Evolutionary conservation across 306 rosid species (phyloP).

Genomic region (Pueraria montana): DNA sequence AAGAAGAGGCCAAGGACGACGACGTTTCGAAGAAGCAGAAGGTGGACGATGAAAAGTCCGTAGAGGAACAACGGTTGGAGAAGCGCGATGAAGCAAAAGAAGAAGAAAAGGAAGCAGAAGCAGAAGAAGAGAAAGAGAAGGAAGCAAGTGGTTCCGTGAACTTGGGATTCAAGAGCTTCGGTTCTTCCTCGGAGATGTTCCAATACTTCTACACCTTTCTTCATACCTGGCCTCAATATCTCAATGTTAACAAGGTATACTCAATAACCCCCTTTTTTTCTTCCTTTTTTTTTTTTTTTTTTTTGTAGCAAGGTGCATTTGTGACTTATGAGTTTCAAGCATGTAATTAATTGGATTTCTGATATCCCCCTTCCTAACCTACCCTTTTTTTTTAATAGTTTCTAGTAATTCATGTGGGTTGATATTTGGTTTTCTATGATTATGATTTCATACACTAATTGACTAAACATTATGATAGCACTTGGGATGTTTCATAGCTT

Average conservation of each 20-base stretch:
- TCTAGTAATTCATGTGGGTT: no score
- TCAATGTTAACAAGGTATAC: conserved; percentile 81
- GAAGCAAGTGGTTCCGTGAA: conserved; percentile 37
- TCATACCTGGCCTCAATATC: conserved; percentile 81
- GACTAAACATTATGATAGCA: no score
- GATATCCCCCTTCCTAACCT: no score
- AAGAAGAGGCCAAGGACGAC: conserved; percentile 39
- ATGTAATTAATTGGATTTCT: no score
- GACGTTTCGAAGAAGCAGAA: conserved; percentile 54
- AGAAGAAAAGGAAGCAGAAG: conserved; percentile 4
- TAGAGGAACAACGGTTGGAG: conserved; percentile 61
- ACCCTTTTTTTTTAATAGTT: no score
- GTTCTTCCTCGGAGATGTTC: conserved; percentile 71
- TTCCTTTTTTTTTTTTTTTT: neutral
- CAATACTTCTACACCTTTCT: conserved; percentile 74
- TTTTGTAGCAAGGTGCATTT: neutral
- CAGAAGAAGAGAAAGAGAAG: conserved; percentile 33
- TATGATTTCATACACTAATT: neutral
- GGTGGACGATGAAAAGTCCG: conserved; percentile 47
- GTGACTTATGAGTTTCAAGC: no score
- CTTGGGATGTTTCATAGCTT: no score
- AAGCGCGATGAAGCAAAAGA: conserved; percentile 53
- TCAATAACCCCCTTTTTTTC: no score
- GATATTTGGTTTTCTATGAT: neutral
- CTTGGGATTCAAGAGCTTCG: conserved; percentile 70